phyloP scores from a whole-genome alignment of 2,329 filamentous ascomycete genomes.

The Pseudogymnoascus destructans region DNA sequence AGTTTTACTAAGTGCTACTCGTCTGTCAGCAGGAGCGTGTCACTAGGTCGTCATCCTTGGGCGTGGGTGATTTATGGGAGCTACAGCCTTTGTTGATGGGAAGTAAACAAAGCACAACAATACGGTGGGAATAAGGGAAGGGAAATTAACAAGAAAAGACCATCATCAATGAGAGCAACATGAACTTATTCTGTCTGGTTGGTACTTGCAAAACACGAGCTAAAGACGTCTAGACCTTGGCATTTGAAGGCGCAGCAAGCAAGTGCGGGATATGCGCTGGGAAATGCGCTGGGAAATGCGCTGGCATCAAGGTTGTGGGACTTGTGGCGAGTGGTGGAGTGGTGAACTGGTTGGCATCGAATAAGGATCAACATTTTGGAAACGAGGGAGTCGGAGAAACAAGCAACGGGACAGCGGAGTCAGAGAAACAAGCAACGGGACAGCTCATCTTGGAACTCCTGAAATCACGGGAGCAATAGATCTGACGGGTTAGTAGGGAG shows the following conservation, averaged over 20 bases:
- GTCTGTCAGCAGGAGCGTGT: not conserved
- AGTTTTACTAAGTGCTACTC: not conserved
- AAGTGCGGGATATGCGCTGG: not conserved
- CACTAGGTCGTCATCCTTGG: not conserved
- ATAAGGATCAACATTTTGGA: not conserved
- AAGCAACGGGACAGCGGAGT: not conserved
- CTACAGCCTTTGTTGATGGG: not conserved
- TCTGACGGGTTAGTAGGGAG: not conserved
- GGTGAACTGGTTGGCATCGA: not conserved
- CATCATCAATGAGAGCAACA: not conserved
- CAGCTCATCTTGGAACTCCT: not conserved
- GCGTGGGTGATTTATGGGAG: not conserved
- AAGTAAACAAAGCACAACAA: slow-evolving; percentile 3
- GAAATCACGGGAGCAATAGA: slow-evolving; percentile 1
- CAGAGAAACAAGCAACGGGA: not conserved
- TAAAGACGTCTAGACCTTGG: not conserved
- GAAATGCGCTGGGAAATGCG: not conserved
- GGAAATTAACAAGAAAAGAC: slow-evolving; percentile 2
- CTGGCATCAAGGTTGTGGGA: not conserved
- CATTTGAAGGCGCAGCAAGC: not conserved
- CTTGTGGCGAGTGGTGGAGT: not conserved
- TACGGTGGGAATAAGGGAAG: not conserved
- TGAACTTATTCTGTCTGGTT: not conserved
- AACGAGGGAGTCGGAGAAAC: not conserved
- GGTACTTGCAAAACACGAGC: not conserved